These are phyloP conservation scores for Zymoseptoria pseudotritici DNA, from an alignment of 2,329 filamentous ascomycete genomes.

Conservation along the genomic window DNA sequence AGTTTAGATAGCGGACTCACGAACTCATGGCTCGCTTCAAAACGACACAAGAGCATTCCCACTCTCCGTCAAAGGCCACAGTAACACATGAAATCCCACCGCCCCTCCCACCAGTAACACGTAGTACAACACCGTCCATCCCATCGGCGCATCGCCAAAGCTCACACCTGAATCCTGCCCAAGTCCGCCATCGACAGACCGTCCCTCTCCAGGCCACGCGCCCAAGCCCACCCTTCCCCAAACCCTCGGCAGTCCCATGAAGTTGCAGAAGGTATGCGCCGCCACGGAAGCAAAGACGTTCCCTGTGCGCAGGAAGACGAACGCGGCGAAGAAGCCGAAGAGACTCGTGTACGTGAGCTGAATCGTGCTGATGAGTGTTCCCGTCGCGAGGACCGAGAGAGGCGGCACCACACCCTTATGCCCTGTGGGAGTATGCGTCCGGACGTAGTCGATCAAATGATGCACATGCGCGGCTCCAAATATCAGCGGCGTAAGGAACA, in stretches of 20 bases:
- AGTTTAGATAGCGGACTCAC: no score
- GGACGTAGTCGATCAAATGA: conserved; percentile 89
- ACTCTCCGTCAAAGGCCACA: conserved; percentile 68
- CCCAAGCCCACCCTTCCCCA: conserved; percentile 62
- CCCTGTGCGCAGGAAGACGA: conserved; percentile 78
- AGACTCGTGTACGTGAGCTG: conserved; percentile 87
- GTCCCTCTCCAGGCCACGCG: background rate
- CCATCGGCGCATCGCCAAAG: conserved; percentile 20
- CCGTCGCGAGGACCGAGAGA: conserved; percentile 19
- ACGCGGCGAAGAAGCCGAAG: conserved; percentile 90
- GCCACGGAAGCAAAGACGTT: conserved; percentile 67
- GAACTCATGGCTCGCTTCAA: background rate
- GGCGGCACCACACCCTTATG: conserved; percentile 8
- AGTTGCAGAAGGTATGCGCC: conserved; percentile 87
- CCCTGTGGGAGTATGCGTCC: conserved; percentile 59
- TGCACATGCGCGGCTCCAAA: conserved; percentile 92
- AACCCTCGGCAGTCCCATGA: conserved; percentile 77
- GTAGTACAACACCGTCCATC: conserved; percentile 77
- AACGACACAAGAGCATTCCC: conserved; percentile 39
- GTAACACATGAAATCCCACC: conserved; percentile 58
- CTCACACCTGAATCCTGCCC: background rate
- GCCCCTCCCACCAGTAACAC: conserved; percentile 64
- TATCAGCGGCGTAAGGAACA: conserved; percentile 78
- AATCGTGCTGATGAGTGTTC: conserved; percentile 62
- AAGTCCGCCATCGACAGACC: background rate